A percentile compares a stretch with the other conserved stretches of the same genome.
Evolutionary conservation across 2,329 filamentous ascomycete species (phyloP).

Genomic region (Colletotrichum sp.): DNA sequence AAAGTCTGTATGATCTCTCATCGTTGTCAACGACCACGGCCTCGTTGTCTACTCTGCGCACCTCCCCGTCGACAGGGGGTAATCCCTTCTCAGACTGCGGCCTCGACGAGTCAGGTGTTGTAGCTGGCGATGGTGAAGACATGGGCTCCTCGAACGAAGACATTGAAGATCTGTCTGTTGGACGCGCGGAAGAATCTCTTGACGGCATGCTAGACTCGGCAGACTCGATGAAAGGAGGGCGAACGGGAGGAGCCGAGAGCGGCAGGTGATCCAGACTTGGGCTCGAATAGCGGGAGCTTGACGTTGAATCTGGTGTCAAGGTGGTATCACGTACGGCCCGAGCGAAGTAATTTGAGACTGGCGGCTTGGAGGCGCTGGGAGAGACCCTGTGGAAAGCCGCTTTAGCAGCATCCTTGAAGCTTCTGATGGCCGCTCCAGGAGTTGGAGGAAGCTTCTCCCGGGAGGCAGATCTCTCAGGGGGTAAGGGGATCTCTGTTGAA

Average conservation of each 20-base stretch:
- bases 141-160: constrained; percentile 41
- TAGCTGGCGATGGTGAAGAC: constrained; percentile 36
- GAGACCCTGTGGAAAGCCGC: constrained; percentile 32
- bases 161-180: constrained; percentile 16
- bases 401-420: constrained; percentile 39
- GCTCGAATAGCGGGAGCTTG: constrained; percentile 17
- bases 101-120: constrained; percentile 45
- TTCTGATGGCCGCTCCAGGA: constrained; percentile 17
- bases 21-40: constrained; percentile 16
- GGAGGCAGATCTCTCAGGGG: not conserved
- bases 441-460: not conserved
- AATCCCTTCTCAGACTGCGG: constrained; percentile 43
- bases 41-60: constrained; percentile 14
- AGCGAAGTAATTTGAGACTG: constrained; percentile 14
- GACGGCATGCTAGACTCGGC: not conserved
- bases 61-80: constrained; percentile 19
- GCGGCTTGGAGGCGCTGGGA: constrained; percentile 14
- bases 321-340: not conserved
- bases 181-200: constrained; percentile 15
- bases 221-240: not conserved
- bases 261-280: not conserved
- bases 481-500: not conserved
- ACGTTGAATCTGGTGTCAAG: constrained; percentile 7
- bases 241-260: not conserved
- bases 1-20: constrained; percentile 14